Evolutionary conservation across 192 early-diverging fungal genomes (phyloP), one percentile per base, ranked within the genome.

Genomic region (Coemansia brasiliensis): DNA sequence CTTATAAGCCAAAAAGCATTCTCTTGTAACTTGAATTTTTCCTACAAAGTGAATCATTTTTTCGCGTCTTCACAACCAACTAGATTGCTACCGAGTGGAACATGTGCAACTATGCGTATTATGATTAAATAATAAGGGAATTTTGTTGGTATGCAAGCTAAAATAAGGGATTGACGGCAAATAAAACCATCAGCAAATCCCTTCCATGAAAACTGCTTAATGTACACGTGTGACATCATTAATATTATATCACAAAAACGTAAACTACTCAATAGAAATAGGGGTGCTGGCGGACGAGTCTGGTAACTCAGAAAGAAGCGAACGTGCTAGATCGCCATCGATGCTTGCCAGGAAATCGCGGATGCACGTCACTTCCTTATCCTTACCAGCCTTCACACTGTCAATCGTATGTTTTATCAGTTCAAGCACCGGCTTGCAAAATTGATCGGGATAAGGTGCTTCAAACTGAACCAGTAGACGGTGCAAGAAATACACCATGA

Each of bases 401-500:
- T 63, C 56, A 4, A 66, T 59, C 16, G 61, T 59, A 18, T 25
- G 43, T 48, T 64, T 63, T 27, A 60, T 66, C 4, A 77, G 51
- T 32, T 44, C 39, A 15, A 70, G 25, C 59, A 77, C 65, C 10
- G 67, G 72, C 21, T 11, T 18, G 39, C 39, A 50, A 32, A 74
- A 74, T 16, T 57, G 48, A 1, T 63, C 49, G 2, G 72, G 52
- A 39, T 68, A 74, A 12, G 72, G 74, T 15, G 60, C 50, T 22
- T 73, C 64, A 25, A 72, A 65, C 49, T 75, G 73, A 17, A 29
- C 49, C 15, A 77, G 35, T 1, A 55, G 52, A 24, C 67, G 62
- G 46, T 63, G 44, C 43, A 90, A 78, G 80, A 88, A 87, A 70
- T 89, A 86, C 20, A 85, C 80, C 38, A 83, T 72, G 32, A 87